Base-by-base conservation (phyloP, 2,329 filamentous ascomycete species). In the Pezicula radicicola region DNA sequence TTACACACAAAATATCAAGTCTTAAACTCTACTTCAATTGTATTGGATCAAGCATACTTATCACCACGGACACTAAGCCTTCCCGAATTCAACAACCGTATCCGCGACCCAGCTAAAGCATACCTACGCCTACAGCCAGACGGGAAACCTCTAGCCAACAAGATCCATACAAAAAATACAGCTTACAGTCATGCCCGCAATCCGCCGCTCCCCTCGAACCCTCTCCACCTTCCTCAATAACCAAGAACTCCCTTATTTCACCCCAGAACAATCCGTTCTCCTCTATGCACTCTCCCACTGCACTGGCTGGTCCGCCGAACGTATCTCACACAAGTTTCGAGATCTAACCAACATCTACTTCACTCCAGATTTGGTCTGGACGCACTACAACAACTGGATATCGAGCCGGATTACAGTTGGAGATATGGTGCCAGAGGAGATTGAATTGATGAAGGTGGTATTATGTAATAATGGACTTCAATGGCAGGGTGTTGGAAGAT, bases 231-330 rank as follows among this genome's bases (percentile, higher is more conserved):
- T 58, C 35, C 44, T 41, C 40, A 43, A 54, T 9, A 46, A 48
- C 12, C 18, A 51, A 1, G 4, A 25, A n/a, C 33, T 57, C 4
- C 28, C 48, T 3, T 30, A 8, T 13, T 27, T 46, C 10, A 44
- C 18, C 13, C n/a, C 10, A 5, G 25, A 45, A 15, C 25, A 55
- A 35, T 48, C 43, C 4, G 49, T 50, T 9, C 30, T 54, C 4
- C 28, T 58, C 8, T 33, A 60, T n/a, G 48, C 59, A 12, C 51
- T 63, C 10, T 42, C 51, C 1, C 54, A 57, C n/a, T 50, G 51
- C 40, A 56, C 53, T 15, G 57, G 58, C 7, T 63, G 60, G 60
- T 56, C 55, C 12, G 61, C 58, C 3, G 60, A 63, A n/a, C 52
- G 43, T 13, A 61, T 63, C 42, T 15, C 46, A 8, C 25, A 50